Evolutionary conservation across 2,329 filamentous ascomycete genomes (phyloP).

Genomic region (Trichoderma atroviride): DNA sequence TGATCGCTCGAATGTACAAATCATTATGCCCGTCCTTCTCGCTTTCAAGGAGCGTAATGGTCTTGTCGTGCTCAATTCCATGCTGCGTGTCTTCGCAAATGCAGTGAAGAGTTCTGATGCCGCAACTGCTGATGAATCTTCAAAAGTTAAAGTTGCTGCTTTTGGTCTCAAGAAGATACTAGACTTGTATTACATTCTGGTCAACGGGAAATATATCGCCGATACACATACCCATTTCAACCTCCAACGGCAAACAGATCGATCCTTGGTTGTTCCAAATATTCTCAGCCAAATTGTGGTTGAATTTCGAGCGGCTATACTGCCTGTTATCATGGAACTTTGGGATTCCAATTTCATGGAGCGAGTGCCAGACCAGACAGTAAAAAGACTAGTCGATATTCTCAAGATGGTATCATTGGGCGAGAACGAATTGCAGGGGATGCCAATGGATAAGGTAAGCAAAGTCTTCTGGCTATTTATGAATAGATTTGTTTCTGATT

Average conservation of each 20-base stretch:
- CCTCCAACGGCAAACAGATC: slow-evolving; percentile 47
- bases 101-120: slow-evolving; percentile 37
- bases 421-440: slow-evolving; percentile 71
- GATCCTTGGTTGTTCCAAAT: slow-evolving; percentile 45
- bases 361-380: slow-evolving; percentile 73
- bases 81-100: slow-evolving; percentile 67
- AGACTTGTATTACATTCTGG: slow-evolving; percentile 75
- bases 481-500: neutral
- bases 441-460: slow-evolving; percentile 62
- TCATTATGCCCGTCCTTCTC: slow-evolving; percentile 76
- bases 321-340: slow-evolving; percentile 74
- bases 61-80: slow-evolving; percentile 70
- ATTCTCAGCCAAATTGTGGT: slow-evolving; percentile 76
- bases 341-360: slow-evolving; percentile 88
- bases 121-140: slow-evolving; percentile 52
- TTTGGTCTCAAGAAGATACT: slow-evolving; percentile 79
- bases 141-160: slow-evolving; percentile 53
- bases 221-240: slow-evolving; percentile 68
- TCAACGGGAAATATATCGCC: slow-evolving; percentile 76
- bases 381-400: slow-evolving; percentile 81
- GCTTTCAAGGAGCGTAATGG: slow-evolving; percentile 85
- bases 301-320: slow-evolving; percentile 77
- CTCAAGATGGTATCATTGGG: slow-evolving; percentile 75
- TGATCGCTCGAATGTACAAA: slow-evolving; percentile 54
- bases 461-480: neutral